Evolutionary conservation across 1,284 basidiomycete species (phyloP).

Genomic region (Malassezia globosa): DNA sequence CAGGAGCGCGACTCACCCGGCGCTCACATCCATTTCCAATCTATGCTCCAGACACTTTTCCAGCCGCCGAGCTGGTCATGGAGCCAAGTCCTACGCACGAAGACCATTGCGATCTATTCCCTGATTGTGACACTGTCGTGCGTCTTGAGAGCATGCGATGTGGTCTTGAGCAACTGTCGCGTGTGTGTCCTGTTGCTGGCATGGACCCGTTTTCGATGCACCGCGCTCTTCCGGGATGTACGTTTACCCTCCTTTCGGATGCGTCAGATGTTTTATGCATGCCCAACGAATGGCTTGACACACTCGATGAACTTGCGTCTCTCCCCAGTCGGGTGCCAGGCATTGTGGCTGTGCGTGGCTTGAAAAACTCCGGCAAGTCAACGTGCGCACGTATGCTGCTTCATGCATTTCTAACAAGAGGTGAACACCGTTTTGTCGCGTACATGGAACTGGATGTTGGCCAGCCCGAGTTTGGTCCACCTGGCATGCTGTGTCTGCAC

Average conservation of each 20-base stretch:
- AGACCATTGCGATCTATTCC: neutral
- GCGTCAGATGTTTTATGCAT: neutral
- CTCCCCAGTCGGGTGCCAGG: constrained; percentile 7
- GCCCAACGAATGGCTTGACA: constrained; percentile 8
- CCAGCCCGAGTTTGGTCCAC: constrained; percentile 83
- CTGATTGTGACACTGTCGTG: neutral
- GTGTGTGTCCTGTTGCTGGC: constrained; percentile 14
- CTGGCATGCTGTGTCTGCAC: constrained; percentile 71
- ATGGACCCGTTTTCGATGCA: constrained; percentile 5
- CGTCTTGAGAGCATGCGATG: neutral
- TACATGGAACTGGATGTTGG: constrained; percentile 86
- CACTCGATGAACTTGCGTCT: neutral
- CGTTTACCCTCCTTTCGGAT: constrained; percentile 2
- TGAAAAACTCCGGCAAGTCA: constrained; percentile 80
- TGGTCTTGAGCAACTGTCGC: constrained; percentile 12
- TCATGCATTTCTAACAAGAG: constrained; percentile 56
- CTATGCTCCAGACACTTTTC: constrained; percentile 7
- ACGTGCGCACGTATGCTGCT: constrained; percentile 65
- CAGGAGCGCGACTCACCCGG: neutral
- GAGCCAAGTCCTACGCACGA: neutral
- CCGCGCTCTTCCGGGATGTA: neutral
- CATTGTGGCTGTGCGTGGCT: constrained; percentile 61
- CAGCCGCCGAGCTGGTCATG: neutral
- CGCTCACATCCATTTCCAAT: neutral
- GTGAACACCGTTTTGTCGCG: constrained; percentile 59